Percentiles rank a stretch among this genome's conserved stretches.
Conservation (phyloP, 371 early-diverging fungal genomes). For the Batrachochytrium dendrobatidis region DNA sequence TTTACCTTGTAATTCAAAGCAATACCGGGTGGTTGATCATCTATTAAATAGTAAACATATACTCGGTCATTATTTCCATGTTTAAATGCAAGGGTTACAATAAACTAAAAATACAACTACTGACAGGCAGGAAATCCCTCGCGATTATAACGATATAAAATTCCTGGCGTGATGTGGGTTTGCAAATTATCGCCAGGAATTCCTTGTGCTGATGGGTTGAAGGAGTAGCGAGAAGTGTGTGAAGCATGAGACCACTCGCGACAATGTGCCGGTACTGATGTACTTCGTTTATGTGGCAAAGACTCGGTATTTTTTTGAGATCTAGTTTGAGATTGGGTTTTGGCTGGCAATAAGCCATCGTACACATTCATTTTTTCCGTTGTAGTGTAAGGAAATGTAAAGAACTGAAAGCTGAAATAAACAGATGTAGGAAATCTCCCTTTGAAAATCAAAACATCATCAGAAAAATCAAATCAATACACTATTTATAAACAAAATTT, state of each 20-base stretch:
- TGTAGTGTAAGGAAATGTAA: slow-evolving; percentile 27
- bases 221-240: slow-evolving; percentile 6
- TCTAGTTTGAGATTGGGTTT: neutral
- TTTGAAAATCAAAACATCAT: neutral
- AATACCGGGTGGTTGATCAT: slow-evolving; percentile 25
- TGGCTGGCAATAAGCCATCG: slow-evolving; percentile 26
- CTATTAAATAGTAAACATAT: slow-evolving; percentile 4
- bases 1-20: slow-evolving; percentile 18
- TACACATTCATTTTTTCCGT: slow-evolving; percentile 24
- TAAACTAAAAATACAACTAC: neutral
- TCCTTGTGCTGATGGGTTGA: slow-evolving; percentile 8
- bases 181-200: too few species aligned
- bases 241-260: slow-evolving; percentile 18
- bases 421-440: slow-evolving; percentile 20
- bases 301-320: neutral
- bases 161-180: slow-evolving; percentile 16
- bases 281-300: slow-evolving; percentile 15
- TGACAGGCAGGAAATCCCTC: slow-evolving; percentile 19
- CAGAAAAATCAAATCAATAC: neutral
- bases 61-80: neutral
- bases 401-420: slow-evolving; percentile 34
- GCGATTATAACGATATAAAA: slow-evolving; percentile 23
- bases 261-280: slow-evolving; percentile 14
- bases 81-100: neutral
- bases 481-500: neutral